Base-by-base conservation (phyloP, 2,329 filamentous ascomycete species). In the Purpureocillium takamizusanense region DNA sequence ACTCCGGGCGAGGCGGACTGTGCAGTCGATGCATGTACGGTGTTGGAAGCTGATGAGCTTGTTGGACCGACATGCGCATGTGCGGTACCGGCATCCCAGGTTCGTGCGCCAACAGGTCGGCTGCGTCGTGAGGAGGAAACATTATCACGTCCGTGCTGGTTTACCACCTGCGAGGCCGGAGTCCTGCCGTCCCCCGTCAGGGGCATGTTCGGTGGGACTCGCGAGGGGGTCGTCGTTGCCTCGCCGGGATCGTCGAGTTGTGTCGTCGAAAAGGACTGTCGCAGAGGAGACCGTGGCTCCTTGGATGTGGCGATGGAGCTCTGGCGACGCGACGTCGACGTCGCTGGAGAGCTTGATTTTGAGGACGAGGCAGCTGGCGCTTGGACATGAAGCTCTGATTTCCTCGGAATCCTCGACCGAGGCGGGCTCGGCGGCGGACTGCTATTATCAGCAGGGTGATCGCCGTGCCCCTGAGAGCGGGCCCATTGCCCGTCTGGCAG, bases 151-250 rank as follows among this genome's bases (percentile, higher is more conserved):
- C 36, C 39, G 10, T 38, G 46, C n/a, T 47, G 35, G 18, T 34
- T 9, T 34, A 41, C 38, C 31, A 41, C 36, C 23, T 33, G 42
- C 15, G 35, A 21, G 14, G 32, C 36, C 31, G 37, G 38, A 31
- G 39, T 39, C 43, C 42, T 50, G 36, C 46, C 54, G 46, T 60
- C 52, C 39, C 53, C 48, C 36, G 58, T 60, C 27, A 53, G 53
- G 36, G 48, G 49, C 57, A 53, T 55, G 21, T 51, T 44, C 49
- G 32, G 27, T n/a, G 25, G 27, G 13, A 13, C 7, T n/a, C 21
- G 21, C 29, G 36, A 30, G 7, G 38, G 38, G 36, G 29, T 25
- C 21, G n/a, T n/a, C n/a, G 37, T 4, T 18, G 29, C 28, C 35
- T 35, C 36, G 36, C 33, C 31, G 31, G 21, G 32, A 30, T 27